Evolutionary conservation across 768 basidiomycete species (phyloP).

Genomic region (Mrakia frigida): DNA sequence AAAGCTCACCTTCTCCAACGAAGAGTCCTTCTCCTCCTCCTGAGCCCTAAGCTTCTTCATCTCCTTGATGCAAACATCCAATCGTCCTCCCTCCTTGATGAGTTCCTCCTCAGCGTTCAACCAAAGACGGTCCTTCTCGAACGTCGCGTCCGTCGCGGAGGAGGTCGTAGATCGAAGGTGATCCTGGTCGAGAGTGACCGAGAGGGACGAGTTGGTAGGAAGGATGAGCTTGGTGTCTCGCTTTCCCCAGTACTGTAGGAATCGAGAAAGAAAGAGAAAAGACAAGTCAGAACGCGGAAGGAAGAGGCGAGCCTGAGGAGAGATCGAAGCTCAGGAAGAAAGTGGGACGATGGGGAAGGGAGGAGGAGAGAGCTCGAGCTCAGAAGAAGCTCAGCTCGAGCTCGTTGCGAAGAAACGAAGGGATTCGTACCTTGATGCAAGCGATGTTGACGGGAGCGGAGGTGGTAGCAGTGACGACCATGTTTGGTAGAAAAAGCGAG

Average conservation of each 20-base stretch:
- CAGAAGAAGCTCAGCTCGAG: neutral
- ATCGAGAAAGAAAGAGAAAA: neutral
- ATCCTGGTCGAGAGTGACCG: constrained; percentile 93
- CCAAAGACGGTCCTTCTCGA: constrained; percentile 77
- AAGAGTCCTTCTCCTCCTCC: constrained; percentile 54
- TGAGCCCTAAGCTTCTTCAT: constrained; percentile 70
- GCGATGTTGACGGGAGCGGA: constrained; percentile 96
- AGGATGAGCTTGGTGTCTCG: constrained; percentile 90
- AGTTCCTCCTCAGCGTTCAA: constrained; percentile 88
- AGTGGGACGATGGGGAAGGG: constrained; percentile 6
- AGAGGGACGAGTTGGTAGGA: constrained; percentile 97
- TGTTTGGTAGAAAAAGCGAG: neutral
- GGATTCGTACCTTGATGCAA: constrained; percentile 77
- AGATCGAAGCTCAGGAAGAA: neutral
- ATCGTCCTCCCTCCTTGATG: constrained; percentile 72
- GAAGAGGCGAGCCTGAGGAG: too few relatives aligned
- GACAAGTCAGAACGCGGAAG: neutral
- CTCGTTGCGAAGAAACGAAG: neutral
- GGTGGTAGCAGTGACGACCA: constrained; percentile 56
- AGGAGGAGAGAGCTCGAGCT: constrained; percentile 4
- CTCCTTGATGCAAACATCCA: constrained; percentile 78
- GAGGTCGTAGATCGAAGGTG: constrained; percentile 91
- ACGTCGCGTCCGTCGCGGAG: constrained; percentile 71
- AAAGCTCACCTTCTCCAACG: constrained; percentile 32
- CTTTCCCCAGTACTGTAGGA: constrained; percentile 87